These are phyloP conservation scores for Citrullus colocynthis DNA, from an alignment of 306 rosid species.

Conservation along the genomic window DNA sequence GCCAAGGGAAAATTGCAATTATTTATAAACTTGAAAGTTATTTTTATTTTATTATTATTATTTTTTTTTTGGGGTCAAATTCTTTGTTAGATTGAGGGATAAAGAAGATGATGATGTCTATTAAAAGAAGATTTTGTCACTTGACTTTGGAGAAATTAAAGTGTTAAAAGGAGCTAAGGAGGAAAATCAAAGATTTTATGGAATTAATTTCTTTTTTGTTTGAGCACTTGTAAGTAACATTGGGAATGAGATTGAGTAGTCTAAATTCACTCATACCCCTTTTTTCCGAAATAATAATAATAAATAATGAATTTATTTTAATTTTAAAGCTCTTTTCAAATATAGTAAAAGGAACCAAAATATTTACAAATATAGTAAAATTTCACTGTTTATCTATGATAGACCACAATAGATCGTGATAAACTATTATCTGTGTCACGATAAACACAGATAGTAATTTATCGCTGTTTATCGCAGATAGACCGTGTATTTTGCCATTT, in stretches of 20 bases:
- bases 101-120: not conserved
- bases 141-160: not conserved
- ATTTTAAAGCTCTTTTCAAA: too few relatives aligned
- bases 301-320: not conserved
- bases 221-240: not conserved
- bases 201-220: not conserved
- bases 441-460: too few relatives aligned
- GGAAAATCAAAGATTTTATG: not conserved
- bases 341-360: too few relatives aligned
- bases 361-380: too few relatives aligned
- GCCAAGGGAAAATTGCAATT: conserved; percentile 1
- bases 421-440: too few relatives aligned
- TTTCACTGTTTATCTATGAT: too few relatives aligned
- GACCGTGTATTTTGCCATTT: too few relatives aligned
- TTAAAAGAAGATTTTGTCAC: conserved; percentile 3
- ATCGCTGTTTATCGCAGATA: too few relatives aligned
- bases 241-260: not conserved
- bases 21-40: not conserved
- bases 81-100: not conserved
- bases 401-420: too few relatives aligned
- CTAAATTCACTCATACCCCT: not conserved
- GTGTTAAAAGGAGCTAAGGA: not conserved
- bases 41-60: not conserved
- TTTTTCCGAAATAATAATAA: not conserved
- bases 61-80: not conserved